Conservation (phyloP, 2,329 filamentous ascomycete species). For the Venturia asperata region DNA sequence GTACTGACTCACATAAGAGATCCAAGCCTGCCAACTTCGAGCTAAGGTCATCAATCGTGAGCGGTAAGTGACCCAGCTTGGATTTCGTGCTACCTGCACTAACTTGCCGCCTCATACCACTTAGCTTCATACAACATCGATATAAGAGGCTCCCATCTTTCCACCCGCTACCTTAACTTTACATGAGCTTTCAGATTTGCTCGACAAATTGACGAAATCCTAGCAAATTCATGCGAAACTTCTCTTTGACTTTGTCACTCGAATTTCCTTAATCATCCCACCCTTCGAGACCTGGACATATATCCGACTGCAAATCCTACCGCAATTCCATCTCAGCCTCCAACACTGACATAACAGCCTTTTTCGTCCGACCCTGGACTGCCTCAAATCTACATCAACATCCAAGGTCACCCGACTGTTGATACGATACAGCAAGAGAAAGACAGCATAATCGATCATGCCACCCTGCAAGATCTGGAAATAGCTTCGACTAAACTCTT, state of each 20-base stretch:
- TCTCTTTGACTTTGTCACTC: background rate
- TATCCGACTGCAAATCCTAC: background rate
- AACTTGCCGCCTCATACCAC: background rate
- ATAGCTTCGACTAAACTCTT: too few relatives aligned
- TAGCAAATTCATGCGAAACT: background rate
- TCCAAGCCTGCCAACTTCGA: background rate
- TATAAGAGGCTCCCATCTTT: background rate
- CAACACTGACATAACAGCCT: too few relatives aligned
- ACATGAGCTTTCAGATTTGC: background rate
- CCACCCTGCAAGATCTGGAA: too few relatives aligned
- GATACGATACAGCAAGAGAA: too few relatives aligned
- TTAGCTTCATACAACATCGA: background rate
- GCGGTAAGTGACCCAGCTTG: background rate
- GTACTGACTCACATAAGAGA: background rate
- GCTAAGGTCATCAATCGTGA: background rate
- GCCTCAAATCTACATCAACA: background rate
- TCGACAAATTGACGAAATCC: background rate
- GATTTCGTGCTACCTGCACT: background rate
- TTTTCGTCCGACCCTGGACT: too few relatives aligned
- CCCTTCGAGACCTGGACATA: background rate
- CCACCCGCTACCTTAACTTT: background rate
- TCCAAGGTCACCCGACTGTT: background rate
- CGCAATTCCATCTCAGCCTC: too few relatives aligned
- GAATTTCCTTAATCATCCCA: background rate
- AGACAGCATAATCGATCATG: too few relatives aligned